phyloP scores from a whole-genome alignment of 2,329 filamentous ascomycete genomes.

The Botrytis aclada region DNA sequence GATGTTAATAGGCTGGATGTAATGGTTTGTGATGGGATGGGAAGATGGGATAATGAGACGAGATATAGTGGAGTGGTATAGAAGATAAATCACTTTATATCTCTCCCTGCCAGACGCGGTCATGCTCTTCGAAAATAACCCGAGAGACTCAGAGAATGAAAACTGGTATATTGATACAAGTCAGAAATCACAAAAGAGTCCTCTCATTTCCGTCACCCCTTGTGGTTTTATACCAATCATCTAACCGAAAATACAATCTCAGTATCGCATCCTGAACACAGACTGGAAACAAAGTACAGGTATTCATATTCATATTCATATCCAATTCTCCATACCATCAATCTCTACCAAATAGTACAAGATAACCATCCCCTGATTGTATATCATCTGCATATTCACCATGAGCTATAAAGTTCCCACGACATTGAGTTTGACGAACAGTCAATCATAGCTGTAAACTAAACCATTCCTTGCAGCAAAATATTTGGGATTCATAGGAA shows the following conservation, averaged over 20 bases:
- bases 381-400: neutral
- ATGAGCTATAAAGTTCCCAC: neutral
- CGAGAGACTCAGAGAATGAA: neutral
- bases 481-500: neutral
- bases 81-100: neutral
- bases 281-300: neutral
- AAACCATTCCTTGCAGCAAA: neutral
- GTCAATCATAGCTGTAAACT: neutral
- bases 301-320: neutral
- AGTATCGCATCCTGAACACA: neutral
- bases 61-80: neutral
- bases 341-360: neutral
- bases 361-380: neutral
- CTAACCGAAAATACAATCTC: neutral
- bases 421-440: neutral
- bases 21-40: neutral
- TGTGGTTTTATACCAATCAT: neutral
- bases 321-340: neutral
- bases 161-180: neutral
- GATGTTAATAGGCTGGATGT: neutral
- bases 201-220: neutral
- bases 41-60: neutral
- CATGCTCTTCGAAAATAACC: too few relatives aligned
- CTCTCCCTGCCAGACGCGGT: too few relatives aligned
- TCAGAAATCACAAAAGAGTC: neutral